Conservation (phyloP, 2,329 filamentous ascomycete species). For the Byssochlamys sp. region DNA sequence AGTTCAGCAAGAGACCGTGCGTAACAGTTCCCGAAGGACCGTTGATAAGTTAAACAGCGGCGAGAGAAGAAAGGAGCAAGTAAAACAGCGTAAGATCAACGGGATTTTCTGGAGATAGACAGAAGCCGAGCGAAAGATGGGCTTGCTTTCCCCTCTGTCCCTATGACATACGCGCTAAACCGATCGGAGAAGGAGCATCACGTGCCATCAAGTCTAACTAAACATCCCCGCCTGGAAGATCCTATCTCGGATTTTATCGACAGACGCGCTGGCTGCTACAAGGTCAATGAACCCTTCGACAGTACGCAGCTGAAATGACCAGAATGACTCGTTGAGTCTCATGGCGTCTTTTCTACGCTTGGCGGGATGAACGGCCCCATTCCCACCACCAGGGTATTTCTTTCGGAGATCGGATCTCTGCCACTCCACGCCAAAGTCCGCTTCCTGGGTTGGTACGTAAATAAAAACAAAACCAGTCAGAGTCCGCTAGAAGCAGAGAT, state of each 20-base stretch:
- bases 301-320: neutral
- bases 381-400: conserved; percentile 56
- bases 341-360: neutral
- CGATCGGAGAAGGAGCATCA: conserved; percentile 22
- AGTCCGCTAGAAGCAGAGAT: neutral
- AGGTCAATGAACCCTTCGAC: neutral
- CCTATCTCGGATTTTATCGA: neutral
- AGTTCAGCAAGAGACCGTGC: neutral
- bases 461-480: neutral
- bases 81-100: conserved; percentile 4
- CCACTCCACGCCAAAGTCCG: conserved; percentile 67
- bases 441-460: conserved; percentile 76
- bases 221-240: conserved; percentile 3
- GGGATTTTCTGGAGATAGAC: conserved; percentile 11
- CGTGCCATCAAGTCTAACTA: conserved; percentile 15
- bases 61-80: conserved; percentile 5
- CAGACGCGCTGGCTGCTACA: neutral
- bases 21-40: neutral
- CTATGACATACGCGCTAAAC: conserved; percentile 28
- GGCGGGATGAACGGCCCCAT: conserved; percentile 44
- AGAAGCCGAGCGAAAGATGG: conserved; percentile 5
- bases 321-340: neutral
- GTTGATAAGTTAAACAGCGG: neutral
- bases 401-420: conserved; percentile 49
- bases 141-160: conserved; percentile 19